Conservation (phyloP, 1,284 basidiomycete genomes). For the Inonotus hispidus region DNA sequence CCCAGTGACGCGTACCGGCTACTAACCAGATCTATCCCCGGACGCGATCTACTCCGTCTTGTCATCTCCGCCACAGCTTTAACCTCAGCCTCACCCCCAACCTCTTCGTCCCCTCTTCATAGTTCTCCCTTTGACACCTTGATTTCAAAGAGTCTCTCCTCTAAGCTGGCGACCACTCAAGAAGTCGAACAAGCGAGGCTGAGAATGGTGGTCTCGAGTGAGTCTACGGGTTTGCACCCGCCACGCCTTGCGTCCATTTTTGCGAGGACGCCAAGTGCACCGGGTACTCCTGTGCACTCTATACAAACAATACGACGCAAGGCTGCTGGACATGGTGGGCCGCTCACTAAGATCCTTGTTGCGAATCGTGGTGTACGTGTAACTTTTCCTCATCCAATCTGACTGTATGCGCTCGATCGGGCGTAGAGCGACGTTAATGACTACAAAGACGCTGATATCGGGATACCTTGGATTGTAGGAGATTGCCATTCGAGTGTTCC, state of each 20-base stretch:
- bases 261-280: slow-evolving; percentile 63
- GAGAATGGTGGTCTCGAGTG: slow-evolving; percentile 12
- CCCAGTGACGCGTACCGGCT: neutral
- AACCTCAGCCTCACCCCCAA: neutral
- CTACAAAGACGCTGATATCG: neutral
- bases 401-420: slow-evolving; percentile 7
- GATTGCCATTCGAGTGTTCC: slow-evolving; percentile 98
- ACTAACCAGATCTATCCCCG: neutral
- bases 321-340: slow-evolving; percentile 86
- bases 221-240: slow-evolving; percentile 52
- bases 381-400: slow-evolving; percentile 1
- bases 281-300: slow-evolving; percentile 78
- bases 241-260: slow-evolving; percentile 69
- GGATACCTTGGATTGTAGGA: slow-evolving; percentile 52
- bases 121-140: neutral
- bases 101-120: neutral
- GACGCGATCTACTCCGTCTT: neutral
- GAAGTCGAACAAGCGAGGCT: neutral
- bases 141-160: neutral
- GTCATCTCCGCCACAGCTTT: neutral
- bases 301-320: slow-evolving; percentile 90
- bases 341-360: slow-evolving; percentile 89
- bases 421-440: neutral
- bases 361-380: slow-evolving; percentile 87
- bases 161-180: neutral